Evolutionary conservation across 805 yeast genomes (phyloP), one percentile per base, ranked within the genome.

Genomic region (Cyberlindnera amylophila): DNA sequence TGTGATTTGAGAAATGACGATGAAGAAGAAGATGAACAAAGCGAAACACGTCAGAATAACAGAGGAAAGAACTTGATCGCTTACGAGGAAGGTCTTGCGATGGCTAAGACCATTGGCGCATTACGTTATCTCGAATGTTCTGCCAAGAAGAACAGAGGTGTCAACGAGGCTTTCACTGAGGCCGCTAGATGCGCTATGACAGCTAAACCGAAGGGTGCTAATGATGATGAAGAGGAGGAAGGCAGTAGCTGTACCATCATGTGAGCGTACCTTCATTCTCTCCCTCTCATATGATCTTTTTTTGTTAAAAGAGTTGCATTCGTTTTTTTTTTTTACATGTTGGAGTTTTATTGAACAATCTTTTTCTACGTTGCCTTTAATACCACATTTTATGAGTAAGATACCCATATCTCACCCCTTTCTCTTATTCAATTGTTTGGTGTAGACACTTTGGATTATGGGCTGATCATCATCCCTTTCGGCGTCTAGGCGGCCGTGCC

Each of bases 141-240:
- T 21, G 98, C 99, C 6, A 93, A 90, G 71, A 82, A 84, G 63
- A 91, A 90, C 65, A 79, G 95, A 59, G 99, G 99, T 52, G 99
- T 93, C n/a, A 93, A 95, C 59, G 99, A 93, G 68, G 98, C 97
- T 9, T 93, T 93, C 62, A 89, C 97, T 0, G 99, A 93, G 67
- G 99, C 98, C 34, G 96, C 98, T 7, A 81, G 99, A 63, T 90
- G 96, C 58, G 98, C 97, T 2, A 72, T 91, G 53, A 82, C 86
- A 49, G 96, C 96, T 12, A 86, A 79, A 59, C 86, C 95, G 38
- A 86, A 81, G 66, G 91, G 90, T 41, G 79, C 78, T 38, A 67
- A 69, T 48, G 75, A 72, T 42, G 74, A 71, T 41, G 58, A 59
- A 9, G 63, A 58, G n/a, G 62, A 60, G 7, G 45, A 50, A 18